phyloP scores from a whole-genome alignment of 179 eudicot species.

The Silene coronaria region DNA sequence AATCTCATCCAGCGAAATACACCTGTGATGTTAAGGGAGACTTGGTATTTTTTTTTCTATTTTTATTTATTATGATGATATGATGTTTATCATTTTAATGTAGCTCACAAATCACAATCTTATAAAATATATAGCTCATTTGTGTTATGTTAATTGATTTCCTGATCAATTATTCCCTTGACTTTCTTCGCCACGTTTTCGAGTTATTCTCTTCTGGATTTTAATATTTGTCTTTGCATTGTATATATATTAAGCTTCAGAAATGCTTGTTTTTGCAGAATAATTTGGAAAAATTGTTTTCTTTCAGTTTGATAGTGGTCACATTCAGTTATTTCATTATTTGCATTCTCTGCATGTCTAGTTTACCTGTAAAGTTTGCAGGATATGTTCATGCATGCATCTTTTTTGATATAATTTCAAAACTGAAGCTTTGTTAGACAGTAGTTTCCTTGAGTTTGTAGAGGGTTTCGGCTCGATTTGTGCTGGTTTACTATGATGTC shows the following conservation, averaged over 20 bases:
- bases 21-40: too few species aligned
- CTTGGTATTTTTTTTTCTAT: too few species aligned
- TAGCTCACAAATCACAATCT: not conserved
- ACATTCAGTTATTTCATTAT: not conserved
- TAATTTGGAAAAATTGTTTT: not conserved
- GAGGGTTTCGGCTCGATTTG: slow-evolving; percentile 2
- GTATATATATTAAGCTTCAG: not conserved
- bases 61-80: not conserved
- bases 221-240: not conserved
- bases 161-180: not conserved
- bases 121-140: too few species aligned
- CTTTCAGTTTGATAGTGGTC: not conserved
- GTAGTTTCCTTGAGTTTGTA: not conserved
- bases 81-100: not conserved
- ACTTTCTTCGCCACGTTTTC: not conserved
- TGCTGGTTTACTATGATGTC: slow-evolving; percentile 10
- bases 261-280: slow-evolving; percentile 4
- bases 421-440: not conserved
- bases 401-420: too few species aligned
- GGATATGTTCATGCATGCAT: not conserved
- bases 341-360: not conserved
- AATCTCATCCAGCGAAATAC: too few species aligned
- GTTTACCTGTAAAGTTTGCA: not conserved
- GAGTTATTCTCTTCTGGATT: slow-evolving; percentile 1
- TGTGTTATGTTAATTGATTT: not conserved